Base-by-base conservation (phyloP, 495 filamentous ascomycete genomes). In the Penicillium arizonense region DNA sequence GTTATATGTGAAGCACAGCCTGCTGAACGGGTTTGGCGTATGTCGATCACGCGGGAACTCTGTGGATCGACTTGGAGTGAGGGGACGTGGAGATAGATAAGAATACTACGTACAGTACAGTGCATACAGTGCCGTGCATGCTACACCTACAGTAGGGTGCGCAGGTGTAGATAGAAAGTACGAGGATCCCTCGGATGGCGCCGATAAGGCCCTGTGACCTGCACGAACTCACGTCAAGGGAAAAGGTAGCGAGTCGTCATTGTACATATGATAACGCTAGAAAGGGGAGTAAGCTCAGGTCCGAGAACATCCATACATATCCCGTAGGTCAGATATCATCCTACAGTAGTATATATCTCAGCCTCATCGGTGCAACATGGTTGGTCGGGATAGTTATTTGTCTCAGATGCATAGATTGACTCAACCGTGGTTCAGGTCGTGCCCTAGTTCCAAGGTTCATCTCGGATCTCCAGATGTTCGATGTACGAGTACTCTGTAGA, bases 21-120 rank as follows among this genome's bases (percentile, higher is more conserved):
- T 32, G 41, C 41, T 44, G 41, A 44, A 49, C 30, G 40, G 50
- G 42, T 47, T 58, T 50, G 37, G 56, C 53, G 54, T 46, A 48
- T 70, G 69, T 64, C 67, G 67, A 72, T 72, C 69, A 72, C 63
- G 63, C 69, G 69, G 69, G 67, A 70, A 63, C 58, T 64, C 26
- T 54, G 58, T 58, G 51, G 68, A 69, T 68, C 64, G 62, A 48
- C 40, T 18, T 18, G 35, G 38, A 53, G 52, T 47, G 39, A 53
- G 56, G 57, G 52, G 44, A 32, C 28, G 13, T 16, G 33, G 50
- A 51, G 45, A 43, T 12, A 42, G 35, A 47, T 40, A 47, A 47
- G 35, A 47, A 28, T 30, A 26, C 18, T 35, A 14, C 20, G 13
- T 14, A 14, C 23, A 1, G 7, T 23, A 3, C 21, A 11, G 18